A percentile compares a stretch with the other conserved stretches of the same genome.
phyloP scores from a whole-genome alignment of 2,329 filamentous ascomycete species.

The Dactylellina haptotyla region DNA sequence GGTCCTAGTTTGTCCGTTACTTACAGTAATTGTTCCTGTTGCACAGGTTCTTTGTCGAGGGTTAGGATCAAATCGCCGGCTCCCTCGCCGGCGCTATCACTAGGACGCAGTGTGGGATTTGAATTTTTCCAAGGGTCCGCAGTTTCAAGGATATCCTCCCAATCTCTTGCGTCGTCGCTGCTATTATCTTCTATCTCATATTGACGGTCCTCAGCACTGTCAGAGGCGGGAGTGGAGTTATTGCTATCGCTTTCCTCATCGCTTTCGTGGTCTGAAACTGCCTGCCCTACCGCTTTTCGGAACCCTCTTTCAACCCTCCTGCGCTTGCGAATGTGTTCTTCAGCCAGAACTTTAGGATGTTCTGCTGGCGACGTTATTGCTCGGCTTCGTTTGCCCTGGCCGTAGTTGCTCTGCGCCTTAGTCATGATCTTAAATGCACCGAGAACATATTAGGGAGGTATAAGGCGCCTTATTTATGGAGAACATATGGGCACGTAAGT shows the following conservation, averaged over 20 bases:
- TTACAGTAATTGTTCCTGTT: conserved; percentile 58
- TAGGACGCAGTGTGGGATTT: conserved; percentile 61
- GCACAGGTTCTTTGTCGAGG: conserved; percentile 69
- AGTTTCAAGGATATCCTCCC: conserved; percentile 67
- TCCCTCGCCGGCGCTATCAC: conserved; percentile 65
- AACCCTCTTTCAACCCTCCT: conserved; percentile 41
- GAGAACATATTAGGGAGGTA: too few species aligned
- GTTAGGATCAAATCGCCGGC: conserved; percentile 78
- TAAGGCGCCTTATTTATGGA: too few species aligned
- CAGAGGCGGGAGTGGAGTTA: background rate
- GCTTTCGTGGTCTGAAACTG: conserved; percentile 32
- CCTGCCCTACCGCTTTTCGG: conserved; percentile 27
- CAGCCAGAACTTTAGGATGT: background rate
- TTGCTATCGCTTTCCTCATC: conserved; percentile 34
- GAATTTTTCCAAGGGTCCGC: conserved; percentile 53
- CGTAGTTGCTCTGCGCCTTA: background rate
- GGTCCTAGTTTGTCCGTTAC: conserved; percentile 59
- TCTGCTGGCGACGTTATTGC: background rate
- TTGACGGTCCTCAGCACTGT: background rate
- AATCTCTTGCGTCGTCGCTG: conserved; percentile 65
- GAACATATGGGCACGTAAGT: too few species aligned
- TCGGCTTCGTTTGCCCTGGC: background rate
- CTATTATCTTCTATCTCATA: conserved; percentile 40
- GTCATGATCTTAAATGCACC: too few species aligned
- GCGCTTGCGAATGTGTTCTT: conserved; percentile 35